These are phyloP conservation scores for Ramalina peruviana DNA, from an alignment of 495 filamentous ascomycete species.

Conservation along the genomic window DNA sequence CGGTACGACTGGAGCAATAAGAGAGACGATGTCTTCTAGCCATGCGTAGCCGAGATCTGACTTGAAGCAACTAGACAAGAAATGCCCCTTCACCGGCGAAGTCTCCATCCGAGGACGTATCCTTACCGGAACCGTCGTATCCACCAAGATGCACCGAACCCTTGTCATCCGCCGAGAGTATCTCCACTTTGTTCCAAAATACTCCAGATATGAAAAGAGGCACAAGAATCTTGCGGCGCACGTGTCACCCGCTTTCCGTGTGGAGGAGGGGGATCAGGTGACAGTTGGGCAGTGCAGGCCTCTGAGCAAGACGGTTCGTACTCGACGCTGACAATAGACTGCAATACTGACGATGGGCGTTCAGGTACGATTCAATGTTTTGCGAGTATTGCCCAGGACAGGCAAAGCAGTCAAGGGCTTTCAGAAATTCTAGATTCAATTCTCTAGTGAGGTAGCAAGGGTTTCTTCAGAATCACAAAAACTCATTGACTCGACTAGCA, in stretches of 20 bases:
- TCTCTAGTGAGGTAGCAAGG: not conserved
- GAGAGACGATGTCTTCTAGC: not conserved
- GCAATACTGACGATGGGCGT: not conserved
- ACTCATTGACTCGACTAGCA: not conserved
- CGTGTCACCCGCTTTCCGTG: slow-evolving; percentile 98
- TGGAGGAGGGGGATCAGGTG: slow-evolving; percentile 97
- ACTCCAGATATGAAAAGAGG: slow-evolving; percentile 97
- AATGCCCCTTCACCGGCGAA: slow-evolving; percentile 97
- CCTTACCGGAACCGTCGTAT: slow-evolving; percentile 95
- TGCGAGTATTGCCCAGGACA: slow-evolving; percentile 89
- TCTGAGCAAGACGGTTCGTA: slow-evolving; percentile 89
- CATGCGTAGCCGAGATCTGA: not conserved
- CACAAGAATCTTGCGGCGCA: slow-evolving; percentile 99
- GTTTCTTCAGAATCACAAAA: not conserved
- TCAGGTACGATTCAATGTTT: slow-evolving; percentile 97
- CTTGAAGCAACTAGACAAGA: slow-evolving; percentile 64
- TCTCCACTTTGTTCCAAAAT: slow-evolving; percentile 98
- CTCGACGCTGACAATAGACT: slow-evolving; percentile 9
- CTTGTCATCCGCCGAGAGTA: slow-evolving; percentile 99
- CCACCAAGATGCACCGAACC: slow-evolving; percentile 99
- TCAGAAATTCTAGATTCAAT: slow-evolving; percentile 75
- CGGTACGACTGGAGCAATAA: slow-evolving; percentile 47
- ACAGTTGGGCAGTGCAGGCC: slow-evolving; percentile 98
- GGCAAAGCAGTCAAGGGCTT: slow-evolving; percentile 97
- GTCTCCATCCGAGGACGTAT: slow-evolving; percentile 99